phyloP scores from a whole-genome alignment of 768 basidiomycete species.

The Floccularia luteovirens region DNA sequence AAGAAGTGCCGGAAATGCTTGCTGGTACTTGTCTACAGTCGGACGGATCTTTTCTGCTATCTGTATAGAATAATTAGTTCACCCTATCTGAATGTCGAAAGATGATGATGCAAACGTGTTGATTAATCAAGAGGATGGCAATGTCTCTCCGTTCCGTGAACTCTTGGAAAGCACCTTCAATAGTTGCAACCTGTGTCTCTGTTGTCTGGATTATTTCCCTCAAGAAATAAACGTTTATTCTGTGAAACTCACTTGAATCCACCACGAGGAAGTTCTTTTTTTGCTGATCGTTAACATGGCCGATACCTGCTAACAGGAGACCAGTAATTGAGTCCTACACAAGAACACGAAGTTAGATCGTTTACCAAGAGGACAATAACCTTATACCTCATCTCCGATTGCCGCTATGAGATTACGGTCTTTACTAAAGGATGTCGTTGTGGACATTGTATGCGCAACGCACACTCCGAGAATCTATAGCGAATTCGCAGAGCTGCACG shows the following conservation, averaged over 20 bases:
- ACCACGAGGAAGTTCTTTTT: slow-evolving; percentile 98
- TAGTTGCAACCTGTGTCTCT: slow-evolving; percentile 89
- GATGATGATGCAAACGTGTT: slow-evolving; percentile 48
- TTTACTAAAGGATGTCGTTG: slow-evolving; percentile 53
- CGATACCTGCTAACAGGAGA: slow-evolving; percentile 89
- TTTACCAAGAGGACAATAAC: not conserved
- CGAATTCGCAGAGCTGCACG: not conserved
- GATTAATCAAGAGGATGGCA: slow-evolving; percentile 95
- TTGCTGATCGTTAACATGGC: slow-evolving; percentile 83
- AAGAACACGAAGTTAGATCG: slow-evolving; percentile 8
- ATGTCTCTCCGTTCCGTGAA: slow-evolving; percentile 93
- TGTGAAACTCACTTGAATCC: slow-evolving; percentile 86
- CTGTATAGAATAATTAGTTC: slow-evolving; percentile 30
- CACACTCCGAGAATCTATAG: not conserved
- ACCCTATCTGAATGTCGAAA: slow-evolving; percentile 3
- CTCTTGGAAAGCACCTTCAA: slow-evolving; percentile 90
- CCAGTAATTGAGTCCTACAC: slow-evolving; percentile 94
- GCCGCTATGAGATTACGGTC: slow-evolving; percentile 88
- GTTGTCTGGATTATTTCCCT: not conserved
- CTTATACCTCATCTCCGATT: slow-evolving; percentile 89
- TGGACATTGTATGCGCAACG: slow-evolving; percentile 34
- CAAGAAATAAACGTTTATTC: too few relatives aligned
- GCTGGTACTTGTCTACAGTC: slow-evolving; percentile 90
- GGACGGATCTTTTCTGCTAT: slow-evolving; percentile 96
- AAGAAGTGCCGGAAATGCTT: slow-evolving; percentile 92